Evolutionary conservation across 129 eudicot species (phyloP), one percentile per base, ranked within the genome.

Genomic region (Cynara cardunculus): DNA sequence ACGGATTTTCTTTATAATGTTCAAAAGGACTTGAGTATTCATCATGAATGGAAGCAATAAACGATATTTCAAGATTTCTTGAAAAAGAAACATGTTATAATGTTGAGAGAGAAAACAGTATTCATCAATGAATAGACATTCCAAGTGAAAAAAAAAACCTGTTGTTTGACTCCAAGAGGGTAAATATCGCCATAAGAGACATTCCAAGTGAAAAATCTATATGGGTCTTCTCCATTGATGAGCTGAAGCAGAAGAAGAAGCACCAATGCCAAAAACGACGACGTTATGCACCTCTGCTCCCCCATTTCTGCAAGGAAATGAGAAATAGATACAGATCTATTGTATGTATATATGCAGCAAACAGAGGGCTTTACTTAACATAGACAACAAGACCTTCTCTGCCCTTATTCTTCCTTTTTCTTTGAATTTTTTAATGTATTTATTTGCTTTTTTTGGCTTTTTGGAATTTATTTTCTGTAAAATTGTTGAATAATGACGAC

Each of bases 161-260:
- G 94, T 74, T 90, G 94, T 72, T 86, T 86, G 27, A 90, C 86
- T 41, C 91, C 94, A 75, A 90, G 90, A 25, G 94, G 94, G 69
- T 87, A 90, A 49, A 90, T 90, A 71, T 87, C 87, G 69, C 94
- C 94, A 86, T 81, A 90, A 28, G 91, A 69, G 9, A 90, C 87
- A 77, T 90, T 86, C 94, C 94, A 90, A 3, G 87, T 90, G 30
- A 72, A 88, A 69, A 90, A 90, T 79, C 84, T 90, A 30, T 90
- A 90, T 1, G 94, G 90, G 81, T 90, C 94, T 86, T 88, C 94
- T 13, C 91, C 86, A 75, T 78, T 68, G 8, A 76, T 80, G 69
- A 67, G 39, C 65, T 75, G 31, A 70, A 65, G 62, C 44, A 46
- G 67, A 5, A 84, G 39, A 62, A 85, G 19, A 27, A 87, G 13